A percentile compares a stretch with the other conserved stretches of the same genome.
Conservation (phyloP, 1,284 basidiomycete genomes). For the Somion occarium region DNA sequence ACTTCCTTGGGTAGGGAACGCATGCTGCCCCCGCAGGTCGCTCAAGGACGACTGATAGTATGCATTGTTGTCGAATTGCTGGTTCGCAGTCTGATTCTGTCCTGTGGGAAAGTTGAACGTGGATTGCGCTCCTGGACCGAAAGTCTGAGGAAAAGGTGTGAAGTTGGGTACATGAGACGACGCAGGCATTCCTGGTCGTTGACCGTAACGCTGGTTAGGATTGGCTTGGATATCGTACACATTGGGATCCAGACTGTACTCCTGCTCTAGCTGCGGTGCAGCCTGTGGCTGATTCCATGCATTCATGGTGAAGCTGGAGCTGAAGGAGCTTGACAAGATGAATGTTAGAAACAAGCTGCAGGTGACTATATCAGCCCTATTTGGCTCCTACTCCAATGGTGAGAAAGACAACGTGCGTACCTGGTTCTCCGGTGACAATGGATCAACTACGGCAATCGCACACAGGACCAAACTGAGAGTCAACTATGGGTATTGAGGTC, state of each 20-base stretch:
- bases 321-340: no score
- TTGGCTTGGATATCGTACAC: constrained; percentile 19
- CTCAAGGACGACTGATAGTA: not conserved
- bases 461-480: no score
- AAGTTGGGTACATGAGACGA: constrained; percentile 4
- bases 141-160: constrained; percentile 8
- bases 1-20: not conserved
- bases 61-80: not conserved
- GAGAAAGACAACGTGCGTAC: not conserved
- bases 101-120: not conserved
- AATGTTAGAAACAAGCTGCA: no score
- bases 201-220: constrained; percentile 8
- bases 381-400: not conserved
- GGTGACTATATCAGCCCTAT: no score
- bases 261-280: constrained; percentile 24
- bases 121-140: not conserved
- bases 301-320: constrained; percentile 29
- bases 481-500: no score
- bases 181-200: not conserved
- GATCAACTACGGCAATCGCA: no score
- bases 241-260: constrained; percentile 22
- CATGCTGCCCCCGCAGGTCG: not conserved
- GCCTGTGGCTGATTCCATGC: constrained; percentile 19
- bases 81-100: not conserved
- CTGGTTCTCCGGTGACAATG: no score